Percentiles rank a stretch among this genome's conserved stretches.
Evolutionary conservation across 1,284 basidiomycete genomes (phyloP).

Genomic region (Boletus semigastroideus): DNA sequence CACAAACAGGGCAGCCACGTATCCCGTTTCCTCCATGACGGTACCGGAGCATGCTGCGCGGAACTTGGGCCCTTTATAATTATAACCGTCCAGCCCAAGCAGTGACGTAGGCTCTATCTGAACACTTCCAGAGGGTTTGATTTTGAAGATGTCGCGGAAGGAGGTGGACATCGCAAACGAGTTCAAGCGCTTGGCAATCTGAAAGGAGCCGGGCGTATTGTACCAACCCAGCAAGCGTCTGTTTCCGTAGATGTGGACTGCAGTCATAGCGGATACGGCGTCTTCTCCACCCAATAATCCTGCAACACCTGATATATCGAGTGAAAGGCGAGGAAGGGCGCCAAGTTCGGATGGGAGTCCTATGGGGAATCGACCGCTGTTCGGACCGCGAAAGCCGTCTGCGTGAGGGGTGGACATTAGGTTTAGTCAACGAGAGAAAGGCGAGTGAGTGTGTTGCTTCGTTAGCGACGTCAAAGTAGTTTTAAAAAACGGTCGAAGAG

Average conservation of each 20-base stretch:
- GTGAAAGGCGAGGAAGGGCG: slow-evolving; percentile 3
- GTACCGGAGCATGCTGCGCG: slow-evolving; percentile 25
- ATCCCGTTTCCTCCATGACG: slow-evolving; percentile 18
- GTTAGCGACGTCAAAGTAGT: too few species aligned
- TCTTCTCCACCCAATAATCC: slow-evolving; percentile 25
- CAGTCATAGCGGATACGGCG: slow-evolving; percentile 25
- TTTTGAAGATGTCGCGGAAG: neutral
- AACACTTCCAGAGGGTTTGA: slow-evolving; percentile 7
- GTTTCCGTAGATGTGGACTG: slow-evolving; percentile 23
- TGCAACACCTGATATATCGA: slow-evolving; percentile 10
- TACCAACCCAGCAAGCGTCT: slow-evolving; percentile 32
- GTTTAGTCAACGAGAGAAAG: too few species aligned
- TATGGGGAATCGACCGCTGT: too few species aligned
- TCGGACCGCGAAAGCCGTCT: too few species aligned
- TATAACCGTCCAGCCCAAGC: slow-evolving; percentile 18
- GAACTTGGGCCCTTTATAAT: slow-evolving; percentile 19
- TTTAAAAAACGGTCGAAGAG: too few species aligned
- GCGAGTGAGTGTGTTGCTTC: too few species aligned
- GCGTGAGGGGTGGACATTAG: too few species aligned
- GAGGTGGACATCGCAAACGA: slow-evolving; percentile 17
- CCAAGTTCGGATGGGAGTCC: too few species aligned
- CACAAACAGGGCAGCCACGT: slow-evolving; percentile 20
- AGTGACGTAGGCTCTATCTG: slow-evolving; percentile 15
- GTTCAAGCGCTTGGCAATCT: slow-evolving; percentile 19
- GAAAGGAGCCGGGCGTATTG: slow-evolving; percentile 29